Conservation (phyloP, 2,329 filamentous ascomycete species). For the Penicillium sp. region DNA sequence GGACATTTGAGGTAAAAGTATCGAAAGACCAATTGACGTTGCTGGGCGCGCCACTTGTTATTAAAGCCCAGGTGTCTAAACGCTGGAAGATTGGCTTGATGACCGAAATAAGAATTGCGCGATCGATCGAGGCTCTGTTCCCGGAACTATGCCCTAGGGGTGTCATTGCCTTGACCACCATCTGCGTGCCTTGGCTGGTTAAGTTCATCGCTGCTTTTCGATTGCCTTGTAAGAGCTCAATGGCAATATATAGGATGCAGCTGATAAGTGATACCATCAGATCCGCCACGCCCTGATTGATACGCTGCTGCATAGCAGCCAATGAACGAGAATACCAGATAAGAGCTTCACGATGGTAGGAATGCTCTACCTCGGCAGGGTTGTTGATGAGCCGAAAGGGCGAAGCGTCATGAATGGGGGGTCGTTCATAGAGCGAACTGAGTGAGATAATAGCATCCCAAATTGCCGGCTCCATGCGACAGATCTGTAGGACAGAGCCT, state of each 20-base stretch:
- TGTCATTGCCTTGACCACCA: constrained; percentile 6
- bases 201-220: constrained; percentile 9
- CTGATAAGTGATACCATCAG: constrained; percentile 16
- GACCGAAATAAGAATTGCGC: background rate
- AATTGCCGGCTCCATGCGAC: constrained; percentile 25
- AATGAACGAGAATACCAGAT: constrained; percentile 22
- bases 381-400: constrained; percentile 11
- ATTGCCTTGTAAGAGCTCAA: constrained; percentile 20
- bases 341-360: constrained; percentile 15
- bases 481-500: constrained; percentile 27
- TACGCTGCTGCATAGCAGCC: constrained; percentile 14
- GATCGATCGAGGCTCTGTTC: background rate
- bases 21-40: constrained; percentile 1
- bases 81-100: constrained; percentile 16
- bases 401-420: constrained; percentile 14
- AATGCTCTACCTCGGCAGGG: constrained; percentile 10
- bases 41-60: background rate
- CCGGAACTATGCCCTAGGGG: background rate
- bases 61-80: constrained; percentile 10
- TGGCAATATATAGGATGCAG: constrained; percentile 22
- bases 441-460: constrained; percentile 32
- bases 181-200: constrained; percentile 10
- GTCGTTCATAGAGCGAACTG: constrained; percentile 27
- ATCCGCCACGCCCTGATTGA: constrained; percentile 14
- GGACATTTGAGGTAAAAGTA: background rate